phyloP scores from a whole-genome alignment of 345 rosid species.

The Punica granatum region DNA sequence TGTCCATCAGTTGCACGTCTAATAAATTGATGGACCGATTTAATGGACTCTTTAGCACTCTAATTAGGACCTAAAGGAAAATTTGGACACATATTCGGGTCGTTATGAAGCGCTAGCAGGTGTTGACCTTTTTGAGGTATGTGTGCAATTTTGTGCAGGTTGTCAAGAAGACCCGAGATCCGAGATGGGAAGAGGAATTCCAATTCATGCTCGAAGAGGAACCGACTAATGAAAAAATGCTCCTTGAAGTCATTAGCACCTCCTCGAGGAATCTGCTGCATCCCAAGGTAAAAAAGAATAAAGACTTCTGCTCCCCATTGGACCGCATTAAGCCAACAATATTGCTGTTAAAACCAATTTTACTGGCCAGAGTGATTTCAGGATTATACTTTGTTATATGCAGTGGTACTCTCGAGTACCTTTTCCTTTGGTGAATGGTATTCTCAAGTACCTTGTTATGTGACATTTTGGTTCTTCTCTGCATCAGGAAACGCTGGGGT shows the following conservation, averaged over 20 bases:
- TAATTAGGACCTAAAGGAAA: too few relatives aligned
- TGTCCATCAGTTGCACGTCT: background rate
- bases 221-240: constrained; percentile 62
- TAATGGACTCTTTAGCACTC: too few relatives aligned
- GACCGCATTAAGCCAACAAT: background rate
- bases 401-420: too few relatives aligned
- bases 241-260: constrained; percentile 70
- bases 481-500: constrained; percentile 76
- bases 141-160: constrained; percentile 24
- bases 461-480: background rate
- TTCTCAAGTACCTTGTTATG: background rate
- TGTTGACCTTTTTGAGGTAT: too few relatives aligned
- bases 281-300: constrained; percentile 59
- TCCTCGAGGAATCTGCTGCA: constrained; percentile 78
- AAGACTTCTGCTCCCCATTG: background rate
- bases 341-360: too few relatives aligned
- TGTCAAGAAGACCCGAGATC: constrained; percentile 86
- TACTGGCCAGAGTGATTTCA: background rate
- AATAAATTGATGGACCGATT: too few relatives aligned
- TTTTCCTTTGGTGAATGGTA: background rate
- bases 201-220: constrained; percentile 68
- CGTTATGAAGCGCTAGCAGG: too few relatives aligned
- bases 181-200: constrained; percentile 93
- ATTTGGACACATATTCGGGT: background rate
- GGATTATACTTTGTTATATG: background rate